Conservation (phyloP, 2,329 filamentous ascomycete genomes). For the Botrytis cinerea region DNA sequence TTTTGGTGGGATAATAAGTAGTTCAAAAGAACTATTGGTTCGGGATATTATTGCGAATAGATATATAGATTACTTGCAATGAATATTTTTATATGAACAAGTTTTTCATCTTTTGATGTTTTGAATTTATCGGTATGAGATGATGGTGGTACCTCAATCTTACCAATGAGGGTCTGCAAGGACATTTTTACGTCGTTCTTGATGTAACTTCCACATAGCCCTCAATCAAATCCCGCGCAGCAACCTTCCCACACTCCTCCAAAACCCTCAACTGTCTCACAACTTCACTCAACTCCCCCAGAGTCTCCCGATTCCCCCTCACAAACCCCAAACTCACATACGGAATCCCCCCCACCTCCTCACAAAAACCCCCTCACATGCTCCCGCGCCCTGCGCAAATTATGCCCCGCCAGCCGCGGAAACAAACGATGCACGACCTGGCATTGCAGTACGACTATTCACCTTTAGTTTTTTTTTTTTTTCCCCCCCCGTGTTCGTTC, state of each 20-base stretch:
- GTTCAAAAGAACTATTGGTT: neutral
- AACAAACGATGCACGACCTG: slow-evolving; percentile 86
- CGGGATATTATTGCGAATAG: neutral
- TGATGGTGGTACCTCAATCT: too few relatives aligned
- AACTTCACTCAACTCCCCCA: neutral
- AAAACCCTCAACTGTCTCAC: neutral
- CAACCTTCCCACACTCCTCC: neutral
- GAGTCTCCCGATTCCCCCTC: slow-evolving; percentile 62
- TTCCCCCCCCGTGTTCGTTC: too few relatives aligned
- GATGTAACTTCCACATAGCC: fast-evolving
- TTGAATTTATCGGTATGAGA: neutral
- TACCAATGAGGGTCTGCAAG: too few relatives aligned
- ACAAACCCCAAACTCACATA: slow-evolving; percentile 42
- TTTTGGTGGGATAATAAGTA: neutral
- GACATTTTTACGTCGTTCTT: neutral
- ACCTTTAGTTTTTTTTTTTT: too few relatives aligned
- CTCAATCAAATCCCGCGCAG: neutral
- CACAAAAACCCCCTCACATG: neutral
- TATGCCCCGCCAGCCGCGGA: slow-evolving; percentile 81
- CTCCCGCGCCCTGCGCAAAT: slow-evolving; percentile 63
- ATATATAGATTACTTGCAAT: neutral
- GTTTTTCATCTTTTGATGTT: neutral
- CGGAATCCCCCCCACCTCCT: neutral
- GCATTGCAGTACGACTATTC: slow-evolving; percentile 62
- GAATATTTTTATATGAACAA: neutral